Base-by-base conservation (phyloP, 2,329 filamentous ascomycete species). In the Neonectria sp. region DNA sequence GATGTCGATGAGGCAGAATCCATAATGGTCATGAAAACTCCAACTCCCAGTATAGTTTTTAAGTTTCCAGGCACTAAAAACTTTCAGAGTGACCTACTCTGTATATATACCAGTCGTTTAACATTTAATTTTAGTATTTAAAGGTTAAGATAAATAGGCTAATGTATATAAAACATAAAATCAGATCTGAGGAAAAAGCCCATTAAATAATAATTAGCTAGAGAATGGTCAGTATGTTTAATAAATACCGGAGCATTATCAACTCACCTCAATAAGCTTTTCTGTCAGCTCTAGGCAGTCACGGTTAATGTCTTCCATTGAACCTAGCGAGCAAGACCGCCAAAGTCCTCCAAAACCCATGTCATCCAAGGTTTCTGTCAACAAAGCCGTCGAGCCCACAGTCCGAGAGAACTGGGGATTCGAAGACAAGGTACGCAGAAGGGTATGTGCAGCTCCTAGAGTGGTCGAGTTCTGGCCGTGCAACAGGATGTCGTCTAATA, bases 341-440 rank as follows among this genome's bases (percentile, higher is more conserved):
- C 89, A 92, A 2, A 93, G 80, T 0, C 91, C 90, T 9, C 86
- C 84, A 68, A 92, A 92, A 2, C 90, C 91, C 77, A 89, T 86
- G 3, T 87, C 85, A 43, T 89, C 85, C 9, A 92, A 81, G 2
- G 86, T 83, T 52, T 87, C 84, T 55, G 84, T 84, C 12, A 92
- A 78, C 31, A 82, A 78, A 45, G 84, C 82, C 33, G 82, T 82
- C 6, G 86, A 85, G 53, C 86, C 83, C 21, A 86, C 79, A 17
- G 84, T 83, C 9, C 80, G 80, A 3, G 84, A 80, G 65, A 89
- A 89, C 53, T 84, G 84, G 3, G 82, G 79, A 60, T 87, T 87
- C 2, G 85, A 85, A 25, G 88, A 88, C 12, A 92, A 78, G 6
- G 87, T 89, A 60, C 88, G 85, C 49, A 92, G 81, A 48, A 93